phyloP scores from a whole-genome alignment of 1,139 yeast species.

The Blastobotrys aristatus region DNA sequence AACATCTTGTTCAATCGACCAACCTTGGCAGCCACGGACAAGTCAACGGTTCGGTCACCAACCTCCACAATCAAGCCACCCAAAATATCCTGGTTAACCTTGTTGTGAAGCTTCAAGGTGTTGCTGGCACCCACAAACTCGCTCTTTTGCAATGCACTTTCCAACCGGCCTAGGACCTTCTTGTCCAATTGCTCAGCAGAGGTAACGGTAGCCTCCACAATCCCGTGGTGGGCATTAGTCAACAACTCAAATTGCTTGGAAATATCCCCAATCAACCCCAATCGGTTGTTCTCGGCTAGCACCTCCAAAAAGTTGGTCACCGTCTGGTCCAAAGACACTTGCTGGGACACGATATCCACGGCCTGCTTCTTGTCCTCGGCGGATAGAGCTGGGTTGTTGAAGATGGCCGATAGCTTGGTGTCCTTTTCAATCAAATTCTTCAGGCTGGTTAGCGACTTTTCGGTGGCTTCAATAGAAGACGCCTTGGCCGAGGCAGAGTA shows the following conservation, averaged over 20 bases:
- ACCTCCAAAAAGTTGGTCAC: slow-evolving; percentile 77
- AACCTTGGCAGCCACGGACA: slow-evolving; percentile 80
- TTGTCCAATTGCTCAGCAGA: slow-evolving; percentile 81
- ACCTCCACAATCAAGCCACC: slow-evolving; percentile 97
- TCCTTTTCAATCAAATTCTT: slow-evolving; percentile 56
- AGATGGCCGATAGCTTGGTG: slow-evolving; percentile 53
- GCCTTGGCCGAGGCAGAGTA: slow-evolving; percentile 88
- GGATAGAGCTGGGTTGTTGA: slow-evolving; percentile 81
- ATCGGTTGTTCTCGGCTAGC: slow-evolving; percentile 93
- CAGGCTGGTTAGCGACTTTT: slow-evolving; percentile 59
- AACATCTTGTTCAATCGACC: slow-evolving; percentile 85
- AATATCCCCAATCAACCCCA: slow-evolving; percentile 60
- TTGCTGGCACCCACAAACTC: slow-evolving; percentile 79
- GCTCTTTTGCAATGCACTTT: slow-evolving; percentile 72
- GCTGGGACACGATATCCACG: slow-evolving; percentile 53
- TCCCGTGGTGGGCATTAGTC: slow-evolving; percentile 85
- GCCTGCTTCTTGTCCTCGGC: slow-evolving; percentile 67
- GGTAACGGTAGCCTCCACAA: slow-evolving; percentile 90
- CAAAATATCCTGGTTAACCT: slow-evolving; percentile 81
- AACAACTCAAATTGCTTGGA: slow-evolving; percentile 69
- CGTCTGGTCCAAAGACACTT: slow-evolving; percentile 61
- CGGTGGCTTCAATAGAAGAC: slow-evolving; percentile 68
- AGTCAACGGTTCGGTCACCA: slow-evolving; percentile 95
- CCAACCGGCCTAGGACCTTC: slow-evolving; percentile 73
- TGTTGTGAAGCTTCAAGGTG: slow-evolving; percentile 77